Evolutionary conservation across 2,329 filamentous ascomycete species (phyloP).

Genomic region (Phialophora macrospora): DNA sequence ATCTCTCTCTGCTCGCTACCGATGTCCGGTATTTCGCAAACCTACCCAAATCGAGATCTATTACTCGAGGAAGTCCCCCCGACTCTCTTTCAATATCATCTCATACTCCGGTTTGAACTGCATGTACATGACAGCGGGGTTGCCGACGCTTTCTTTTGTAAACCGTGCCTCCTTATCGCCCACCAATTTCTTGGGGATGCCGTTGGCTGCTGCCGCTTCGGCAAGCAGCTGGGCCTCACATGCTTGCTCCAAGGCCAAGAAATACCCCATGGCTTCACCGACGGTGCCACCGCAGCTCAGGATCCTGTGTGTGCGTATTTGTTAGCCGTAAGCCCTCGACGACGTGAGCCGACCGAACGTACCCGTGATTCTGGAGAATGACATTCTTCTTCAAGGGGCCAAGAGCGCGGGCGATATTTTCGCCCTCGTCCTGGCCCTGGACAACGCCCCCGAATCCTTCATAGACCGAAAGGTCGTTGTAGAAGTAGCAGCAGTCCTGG

Average conservation of each 20-base stretch:
- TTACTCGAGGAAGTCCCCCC: conserved; percentile 56
- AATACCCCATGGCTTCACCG: conserved; percentile 59
- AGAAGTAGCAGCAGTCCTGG: conserved; percentile 53
- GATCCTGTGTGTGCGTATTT: neutral
- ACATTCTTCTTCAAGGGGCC: conserved; percentile 57
- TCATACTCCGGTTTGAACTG: conserved; percentile 71
- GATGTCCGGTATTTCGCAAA: too few species aligned
- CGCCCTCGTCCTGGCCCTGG: conserved; percentile 59
- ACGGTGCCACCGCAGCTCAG: conserved; percentile 45
- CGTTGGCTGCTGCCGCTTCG: conserved; percentile 62
- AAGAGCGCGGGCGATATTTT: conserved; percentile 56
- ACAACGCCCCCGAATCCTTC: conserved; percentile 60
- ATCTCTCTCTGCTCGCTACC: too few species aligned
- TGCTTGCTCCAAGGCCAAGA: conserved; percentile 59
- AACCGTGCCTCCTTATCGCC: conserved; percentile 69
- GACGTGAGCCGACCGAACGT: conserved; percentile 2
- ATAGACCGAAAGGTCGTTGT: conserved; percentile 59
- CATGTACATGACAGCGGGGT: conserved; percentile 68
- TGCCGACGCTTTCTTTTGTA: conserved; percentile 68
- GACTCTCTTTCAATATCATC: conserved; percentile 66
- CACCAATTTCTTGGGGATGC: conserved; percentile 68
- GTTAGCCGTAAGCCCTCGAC: too few species aligned
- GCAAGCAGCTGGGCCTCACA: conserved; percentile 60
- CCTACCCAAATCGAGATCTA: too few species aligned
- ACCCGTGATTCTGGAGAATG: conserved; percentile 59